Percentiles rank a stretch among this genome's conserved stretches.
Evolutionary conservation across 495 filamentous ascomycete species (phyloP).

Genomic region (Hypoxylon fragiforme): DNA sequence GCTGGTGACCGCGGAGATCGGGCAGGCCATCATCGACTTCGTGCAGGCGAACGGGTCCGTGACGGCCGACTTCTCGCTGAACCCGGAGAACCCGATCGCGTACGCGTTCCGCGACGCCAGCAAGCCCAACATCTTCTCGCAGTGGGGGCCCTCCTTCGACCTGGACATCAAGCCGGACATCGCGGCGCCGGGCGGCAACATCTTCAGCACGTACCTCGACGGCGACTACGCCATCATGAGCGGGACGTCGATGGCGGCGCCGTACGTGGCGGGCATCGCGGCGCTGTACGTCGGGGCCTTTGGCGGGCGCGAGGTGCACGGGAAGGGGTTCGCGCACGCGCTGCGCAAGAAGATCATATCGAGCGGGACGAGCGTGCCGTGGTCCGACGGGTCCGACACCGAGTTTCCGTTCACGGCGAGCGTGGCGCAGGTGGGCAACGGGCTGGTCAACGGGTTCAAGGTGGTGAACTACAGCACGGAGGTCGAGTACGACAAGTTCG

Average conservation of each 20-base stretch:
- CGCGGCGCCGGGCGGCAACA: conserved; percentile 48
- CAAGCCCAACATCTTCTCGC: conserved; percentile 43
- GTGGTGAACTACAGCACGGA: conserved; percentile 44
- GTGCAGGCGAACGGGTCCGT: conserved; percentile 10
- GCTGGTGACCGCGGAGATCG: conserved; percentile 40
- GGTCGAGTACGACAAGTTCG: conserved; percentile 43
- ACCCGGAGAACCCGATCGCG: conserved; percentile 17
- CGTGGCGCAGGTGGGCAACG: conserved; percentile 50
- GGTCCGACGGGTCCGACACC: conserved; percentile 41
- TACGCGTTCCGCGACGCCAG: conserved; percentile 15
- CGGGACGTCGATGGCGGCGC: conserved; percentile 55
- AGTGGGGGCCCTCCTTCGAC: conserved; percentile 48
- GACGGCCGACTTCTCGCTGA: conserved; percentile 25
- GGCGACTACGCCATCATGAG: conserved; percentile 46
- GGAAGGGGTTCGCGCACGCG: conserved; percentile 37
- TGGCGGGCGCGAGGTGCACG: conserved; percentile 40
- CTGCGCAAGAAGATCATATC: conserved; percentile 42
- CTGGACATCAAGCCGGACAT: conserved; percentile 45
- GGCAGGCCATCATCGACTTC: conserved; percentile 30
- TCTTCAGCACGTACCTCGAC: conserved; percentile 47
- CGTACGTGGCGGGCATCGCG: conserved; percentile 49
- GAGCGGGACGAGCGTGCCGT: conserved; percentile 41
- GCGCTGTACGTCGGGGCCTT: conserved; percentile 44
- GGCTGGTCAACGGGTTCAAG: conserved; percentile 50
- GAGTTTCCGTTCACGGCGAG: conserved; percentile 41